Conservation (phyloP, 2,329 filamentous ascomycete genomes). For the Blastomyces emzantsi region DNA sequence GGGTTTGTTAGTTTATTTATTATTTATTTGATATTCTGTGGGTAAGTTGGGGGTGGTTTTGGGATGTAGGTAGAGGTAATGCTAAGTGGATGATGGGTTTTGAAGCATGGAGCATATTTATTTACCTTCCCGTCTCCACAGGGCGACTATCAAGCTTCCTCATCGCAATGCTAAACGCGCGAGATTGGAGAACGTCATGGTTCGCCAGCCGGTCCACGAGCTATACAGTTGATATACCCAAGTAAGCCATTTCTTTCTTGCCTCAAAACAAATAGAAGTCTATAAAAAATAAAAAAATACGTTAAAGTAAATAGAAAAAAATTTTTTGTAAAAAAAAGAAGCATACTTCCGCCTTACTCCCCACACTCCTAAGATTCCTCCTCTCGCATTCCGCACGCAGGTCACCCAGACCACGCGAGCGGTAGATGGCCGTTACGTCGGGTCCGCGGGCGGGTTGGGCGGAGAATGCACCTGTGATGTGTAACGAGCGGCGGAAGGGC, state of each 20-base stretch:
- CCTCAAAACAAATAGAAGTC: neutral
- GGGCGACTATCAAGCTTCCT: conserved; percentile 39
- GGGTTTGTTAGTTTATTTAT: neutral
- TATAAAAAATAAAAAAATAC: no score
- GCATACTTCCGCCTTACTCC: conserved; percentile 43
- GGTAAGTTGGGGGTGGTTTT: neutral
- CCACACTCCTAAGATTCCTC: conserved; percentile 39
- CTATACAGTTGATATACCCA: conserved; percentile 21
- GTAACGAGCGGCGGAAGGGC: conserved; percentile 41
- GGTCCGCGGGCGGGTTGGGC: conserved; percentile 43
- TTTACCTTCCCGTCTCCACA: conserved; percentile 22
- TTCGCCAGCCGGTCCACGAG: conserved; percentile 45
- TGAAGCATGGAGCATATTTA: neutral
- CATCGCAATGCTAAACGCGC: conserved; percentile 48
- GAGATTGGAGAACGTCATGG: conserved; percentile 44
- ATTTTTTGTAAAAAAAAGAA: neutral
- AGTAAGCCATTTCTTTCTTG: neutral
- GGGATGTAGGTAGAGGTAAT: no score
- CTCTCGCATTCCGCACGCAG: conserved; percentile 45
- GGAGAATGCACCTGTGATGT: conserved; percentile 53
- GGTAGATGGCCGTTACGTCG: conserved; percentile 44
- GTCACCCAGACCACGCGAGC: conserved; percentile 44
- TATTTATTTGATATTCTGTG: neutral
- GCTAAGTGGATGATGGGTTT: no score
- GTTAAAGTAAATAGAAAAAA: neutral